Base-by-base conservation (phyloP, 2,329 filamentous ascomycete species). In the Leptographium radiaticola region DNA sequence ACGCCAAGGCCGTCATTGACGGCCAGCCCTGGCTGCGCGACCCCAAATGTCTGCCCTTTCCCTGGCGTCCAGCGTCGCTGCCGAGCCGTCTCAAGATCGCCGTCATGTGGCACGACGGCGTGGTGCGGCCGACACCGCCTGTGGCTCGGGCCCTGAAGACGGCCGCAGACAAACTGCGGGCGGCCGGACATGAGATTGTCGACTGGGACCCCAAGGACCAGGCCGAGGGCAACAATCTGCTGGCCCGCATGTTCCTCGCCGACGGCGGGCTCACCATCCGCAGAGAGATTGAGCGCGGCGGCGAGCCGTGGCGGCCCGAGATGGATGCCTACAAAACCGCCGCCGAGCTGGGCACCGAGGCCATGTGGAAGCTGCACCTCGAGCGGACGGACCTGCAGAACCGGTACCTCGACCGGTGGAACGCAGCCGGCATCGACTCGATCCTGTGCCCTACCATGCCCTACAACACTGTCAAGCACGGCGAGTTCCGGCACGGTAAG, bases 71-170 rank as follows among this genome's bases (percentile, higher is more conserved):
- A 16, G 63, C 64, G 0, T 53, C 63, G 2, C 57, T 70, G 4
- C 66, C 70, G 0, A 4, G 51, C 25, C 73, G 65, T 52, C 64
- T 86, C 30, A 76, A 70, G 45, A 69, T 87, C 52, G 83, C 71
- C 6, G 75, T 87, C 36, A 71, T 86, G 65, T 81, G 76, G 75
- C 70, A 83, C 63, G 84, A 87, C 62, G 78, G 75, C 11, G 71
- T 81, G 50, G 82, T 85, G 6, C 71, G 66, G 7, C 84, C 84
- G 0, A 84, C 86, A 51, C 83, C 84, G 3, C 84, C 84, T 0
- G 73, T 87, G 4, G 66, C 71, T 0, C 72, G 81, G 7, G 82
- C 79, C 1, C 63, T 87, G 11, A 64, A 67, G 3, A 63, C 69
- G 7, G 66, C 77, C 0, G 71, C 70, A 0, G 64, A 67, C 2